These are phyloP conservation scores for Leccinum subgranulosum DNA, from an alignment of 768 basidiomycete species.

Conservation along the genomic window DNA sequence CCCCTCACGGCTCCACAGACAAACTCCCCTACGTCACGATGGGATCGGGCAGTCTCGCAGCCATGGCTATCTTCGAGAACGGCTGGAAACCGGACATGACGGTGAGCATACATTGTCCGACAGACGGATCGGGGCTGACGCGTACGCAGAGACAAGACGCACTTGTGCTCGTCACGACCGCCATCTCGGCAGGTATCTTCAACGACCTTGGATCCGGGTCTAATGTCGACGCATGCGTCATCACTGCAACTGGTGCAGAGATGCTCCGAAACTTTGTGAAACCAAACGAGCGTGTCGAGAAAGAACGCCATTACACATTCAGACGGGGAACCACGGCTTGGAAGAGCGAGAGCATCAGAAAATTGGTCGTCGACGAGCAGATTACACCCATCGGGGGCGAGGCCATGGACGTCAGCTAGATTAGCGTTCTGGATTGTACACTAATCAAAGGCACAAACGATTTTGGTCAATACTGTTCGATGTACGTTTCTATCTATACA, in stretches of 20 bases:
- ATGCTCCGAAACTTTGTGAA: conserved; percentile 93
- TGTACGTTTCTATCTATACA: conserved; percentile 28
- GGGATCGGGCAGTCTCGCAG: conserved; percentile 94
- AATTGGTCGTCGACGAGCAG: conserved; percentile 70
- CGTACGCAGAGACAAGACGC: conserved; percentile 68
- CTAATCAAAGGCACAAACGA: neutral
- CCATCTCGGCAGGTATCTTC: conserved; percentile 95
- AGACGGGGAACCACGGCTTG: conserved; percentile 85
- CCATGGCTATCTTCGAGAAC: conserved; percentile 97
- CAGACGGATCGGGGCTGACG: neutral
- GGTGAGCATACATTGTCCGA: conserved; percentile 40
- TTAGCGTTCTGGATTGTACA: conserved; percentile 1
- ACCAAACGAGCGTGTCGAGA: conserved; percentile 81
- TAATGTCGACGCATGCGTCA: conserved; percentile 97
- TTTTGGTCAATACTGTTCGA: conserved; percentile 8
- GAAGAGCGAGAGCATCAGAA: conserved; percentile 76
- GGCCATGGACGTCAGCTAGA: conserved; percentile 79
- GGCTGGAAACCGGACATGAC: conserved; percentile 80
- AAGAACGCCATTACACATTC: conserved; percentile 71
- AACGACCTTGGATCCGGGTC: conserved; percentile 98
- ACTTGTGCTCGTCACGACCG: conserved; percentile 76
- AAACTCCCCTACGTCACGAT: conserved; percentile 98
- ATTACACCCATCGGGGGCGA: conserved; percentile 55
- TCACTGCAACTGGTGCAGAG: conserved; percentile 82
- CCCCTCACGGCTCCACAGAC: conserved; percentile 74